A percentile compares a stretch with the other conserved stretches of the same genome.
Evolutionary conservation across 176 grass and related monocot genomes (phyloP).

Genomic region (Cenchrus fungigraminus): DNA sequence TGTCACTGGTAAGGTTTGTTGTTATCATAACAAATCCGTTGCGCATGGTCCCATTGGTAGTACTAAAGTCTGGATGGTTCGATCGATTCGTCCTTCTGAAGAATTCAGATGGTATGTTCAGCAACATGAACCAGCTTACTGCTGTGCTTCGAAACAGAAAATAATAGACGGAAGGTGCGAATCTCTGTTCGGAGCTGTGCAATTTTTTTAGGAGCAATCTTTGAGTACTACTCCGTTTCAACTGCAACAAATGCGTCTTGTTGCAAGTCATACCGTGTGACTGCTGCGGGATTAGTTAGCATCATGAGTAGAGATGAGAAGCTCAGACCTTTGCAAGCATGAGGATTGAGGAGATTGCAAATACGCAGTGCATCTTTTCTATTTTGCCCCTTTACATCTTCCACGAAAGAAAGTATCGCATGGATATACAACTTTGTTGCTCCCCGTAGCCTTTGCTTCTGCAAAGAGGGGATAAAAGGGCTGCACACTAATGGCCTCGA

Average conservation of each 20-base stretch:
- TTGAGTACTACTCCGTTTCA: not conserved
- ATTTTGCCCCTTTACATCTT: not conserved
- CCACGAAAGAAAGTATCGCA: not conserved
- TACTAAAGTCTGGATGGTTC: too few species aligned
- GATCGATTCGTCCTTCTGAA: too few species aligned
- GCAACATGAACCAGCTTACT: too few species aligned
- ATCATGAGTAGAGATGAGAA: not conserved
- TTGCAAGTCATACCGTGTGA: not conserved
- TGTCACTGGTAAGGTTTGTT: too few species aligned
- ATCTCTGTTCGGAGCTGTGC: too few species aligned
- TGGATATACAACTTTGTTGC: not conserved
- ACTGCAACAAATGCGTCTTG: not conserved
- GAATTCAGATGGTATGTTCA: too few species aligned
- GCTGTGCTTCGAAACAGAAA: not conserved
- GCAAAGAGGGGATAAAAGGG: constrained; percentile 3
- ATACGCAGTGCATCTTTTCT: not conserved
- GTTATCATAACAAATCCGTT: too few species aligned
- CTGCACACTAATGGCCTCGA: not conserved
- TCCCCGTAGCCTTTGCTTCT: constrained; percentile 28
- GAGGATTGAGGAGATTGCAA: not conserved
- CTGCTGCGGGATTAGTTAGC: not conserved
- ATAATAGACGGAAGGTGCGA: not conserved
- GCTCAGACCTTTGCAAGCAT: not conserved
- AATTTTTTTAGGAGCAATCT: not conserved
- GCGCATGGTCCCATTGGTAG: too few species aligned